phyloP scores from a whole-genome alignment of 208 protist genomes.

The Leishmania major region DNA sequence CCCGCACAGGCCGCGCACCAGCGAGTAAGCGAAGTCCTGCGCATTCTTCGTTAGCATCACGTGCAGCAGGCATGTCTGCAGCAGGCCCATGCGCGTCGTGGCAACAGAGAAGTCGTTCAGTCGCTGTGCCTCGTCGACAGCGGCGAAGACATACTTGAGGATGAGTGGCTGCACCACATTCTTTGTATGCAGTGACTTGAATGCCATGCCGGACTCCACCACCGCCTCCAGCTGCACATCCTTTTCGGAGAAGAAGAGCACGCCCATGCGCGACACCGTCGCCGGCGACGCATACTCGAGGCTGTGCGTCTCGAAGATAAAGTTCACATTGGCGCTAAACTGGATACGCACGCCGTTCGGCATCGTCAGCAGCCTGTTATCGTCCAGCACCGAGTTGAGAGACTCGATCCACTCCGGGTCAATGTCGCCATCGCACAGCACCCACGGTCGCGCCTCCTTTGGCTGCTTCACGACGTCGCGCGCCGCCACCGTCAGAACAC shows the following conservation, averaged over 20 bases:
- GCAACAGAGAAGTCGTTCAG: constrained; percentile 80
- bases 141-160: constrained; percentile 82
- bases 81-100: constrained; percentile 91
- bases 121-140: constrained; percentile 67
- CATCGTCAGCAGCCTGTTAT: constrained; percentile 98
- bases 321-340: constrained; percentile 95
- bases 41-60: constrained; percentile 56
- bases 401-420: constrained; percentile 99
- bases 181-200: constrained; percentile 39
- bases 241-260: constrained; percentile 95
- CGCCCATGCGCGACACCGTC: constrained; percentile 97
- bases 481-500: constrained; percentile 97
- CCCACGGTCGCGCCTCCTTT: constrained; percentile 83
- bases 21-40: constrained; percentile 74
- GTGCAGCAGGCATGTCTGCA: constrained; percentile 85
- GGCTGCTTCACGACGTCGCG: constrained; percentile 80
- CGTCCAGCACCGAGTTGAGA: constrained; percentile 99
- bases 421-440: constrained; percentile 98
- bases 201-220: constrained; percentile 77
- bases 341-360: constrained; percentile 97
- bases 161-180: constrained; percentile 67
- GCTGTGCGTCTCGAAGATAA: constrained; percentile 97
- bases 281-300: constrained; percentile 98
- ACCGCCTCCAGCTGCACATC: constrained; percentile 91
- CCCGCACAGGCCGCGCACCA: constrained; percentile 67